phyloP scores from a whole-genome alignment of 2,329 filamentous ascomycete species.

The Neopestalotiopsis sp. region DNA sequence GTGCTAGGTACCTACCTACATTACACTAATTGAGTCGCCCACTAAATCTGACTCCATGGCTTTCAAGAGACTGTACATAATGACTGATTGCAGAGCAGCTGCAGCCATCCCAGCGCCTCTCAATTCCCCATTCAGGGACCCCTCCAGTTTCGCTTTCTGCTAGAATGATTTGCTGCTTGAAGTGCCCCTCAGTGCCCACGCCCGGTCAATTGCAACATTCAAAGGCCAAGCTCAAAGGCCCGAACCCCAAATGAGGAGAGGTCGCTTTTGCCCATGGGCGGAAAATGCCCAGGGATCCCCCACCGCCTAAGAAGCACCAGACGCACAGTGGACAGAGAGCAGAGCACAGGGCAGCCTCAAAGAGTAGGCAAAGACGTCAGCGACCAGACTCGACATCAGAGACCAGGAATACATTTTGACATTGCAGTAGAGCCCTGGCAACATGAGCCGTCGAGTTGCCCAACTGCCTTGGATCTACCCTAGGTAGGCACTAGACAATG shows the following conservation, averaged over 20 bases:
- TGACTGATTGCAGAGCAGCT: background rate
- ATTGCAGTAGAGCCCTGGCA: background rate
- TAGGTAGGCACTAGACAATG: background rate
- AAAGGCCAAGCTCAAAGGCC: background rate
- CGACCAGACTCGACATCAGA: background rate
- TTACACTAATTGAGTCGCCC: background rate
- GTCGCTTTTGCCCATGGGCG: background rate
- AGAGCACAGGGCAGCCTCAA: conserved; percentile 1
- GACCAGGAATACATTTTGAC: background rate
- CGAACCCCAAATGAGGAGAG: background rate
- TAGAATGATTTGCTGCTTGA: background rate
- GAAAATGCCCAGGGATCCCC: background rate
- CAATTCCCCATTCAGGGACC: background rate
- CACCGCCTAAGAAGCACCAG: background rate
- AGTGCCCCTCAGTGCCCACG: background rate
- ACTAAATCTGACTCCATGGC: background rate
- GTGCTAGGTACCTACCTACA: too few species aligned
- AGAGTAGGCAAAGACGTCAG: conserved; percentile 2
- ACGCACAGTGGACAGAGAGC: too few species aligned
- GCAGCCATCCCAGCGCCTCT: background rate
- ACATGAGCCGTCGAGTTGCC: background rate
- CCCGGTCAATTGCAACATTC: background rate
- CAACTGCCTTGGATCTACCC: background rate
- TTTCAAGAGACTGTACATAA: too few species aligned
- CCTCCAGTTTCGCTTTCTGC: background rate